Percentiles rank a stretch among this genome's conserved stretches.
Evolutionary conservation across 176 grass and related monocot genomes (phyloP).

Genomic region (maize (Zea mays)): Zm-B73-REFERENCE-NAM-5.0 NC_050098.1:177145501-177146000

Average conservation of each 20-base stretch:
- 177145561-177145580: not conserved
- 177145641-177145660: conserved; percentile 15
- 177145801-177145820: conserved; percentile 2
- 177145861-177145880: conserved; percentile 78
- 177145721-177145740: conserved; percentile 29
- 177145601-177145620: not conserved
- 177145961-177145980: not conserved
- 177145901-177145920: not conserved
- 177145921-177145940: conserved; percentile 37
- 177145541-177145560: not conserved
- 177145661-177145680: conserved; percentile 99
- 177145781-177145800: conserved; percentile 34
- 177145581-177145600: not conserved
- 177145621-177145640: not conserved
- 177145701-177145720: conserved; percentile 36
- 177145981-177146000: no score
- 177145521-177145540: not conserved
- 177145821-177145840: not conserved
- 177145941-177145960: conserved; percentile 30
- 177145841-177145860: conserved; percentile 34
- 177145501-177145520: conserved; percentile 1
- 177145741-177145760: conserved; percentile 68
- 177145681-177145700: conserved; percentile 86
- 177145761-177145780: conserved; percentile 80
- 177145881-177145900: conserved; percentile 65